Evolutionary conservation across 371 early-diverging fungal genomes (phyloP), one percentile per base, ranked within the genome.

Genomic region (Syncephalastrum racemosum): DNA sequence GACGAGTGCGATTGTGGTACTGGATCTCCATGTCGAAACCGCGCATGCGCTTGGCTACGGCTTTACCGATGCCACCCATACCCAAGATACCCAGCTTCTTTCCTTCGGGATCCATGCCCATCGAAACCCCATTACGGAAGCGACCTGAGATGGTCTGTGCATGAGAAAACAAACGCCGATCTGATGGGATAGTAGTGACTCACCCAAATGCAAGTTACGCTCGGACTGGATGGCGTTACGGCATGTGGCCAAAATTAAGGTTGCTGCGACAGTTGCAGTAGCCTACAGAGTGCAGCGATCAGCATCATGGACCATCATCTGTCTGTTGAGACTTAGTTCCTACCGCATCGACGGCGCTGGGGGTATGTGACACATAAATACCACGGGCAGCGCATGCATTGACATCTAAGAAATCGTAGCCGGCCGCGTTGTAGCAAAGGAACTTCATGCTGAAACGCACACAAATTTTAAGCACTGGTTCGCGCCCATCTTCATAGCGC

Each of bases 11-110:
- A 59, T 84, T 84, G 51, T 84, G 68, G 40, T 84, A 84, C 24
- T 73, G 63, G 8, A 84, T 64, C 31, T 81, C 75, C 74, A 82
- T 71, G 24, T 80, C 83, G 53, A 84, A 72, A 0, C 77, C 79
- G 56, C 56, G 44, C 59, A 79, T 80, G 27, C 85, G 77, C 54
- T 77, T 75, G n/a, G 83, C 85, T 10, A 84, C 65, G 1, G 85
- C 80, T 46, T 73, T 65, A 1, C 85, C 85, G 42, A 84, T 84
- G 18, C 85, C 85, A 7, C 85, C 85, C 60, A 82, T 74, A n/a
- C 85, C 85, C 12, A 84, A 60, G 36, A 84, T 73, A 54, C 85
- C 85, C 19, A 84, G 46, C 1, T 62, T 70, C 63, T 81, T 77
- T 18, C 67, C 73, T 40, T 80, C 67, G 20, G 78, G 77, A 50